Percentiles rank a stretch among this genome's conserved stretches.
These are phyloP conservation scores for Ashbya aceris DNA, from an alignment of 1,139 yeast species.

Conservation along the genomic window DNA sequence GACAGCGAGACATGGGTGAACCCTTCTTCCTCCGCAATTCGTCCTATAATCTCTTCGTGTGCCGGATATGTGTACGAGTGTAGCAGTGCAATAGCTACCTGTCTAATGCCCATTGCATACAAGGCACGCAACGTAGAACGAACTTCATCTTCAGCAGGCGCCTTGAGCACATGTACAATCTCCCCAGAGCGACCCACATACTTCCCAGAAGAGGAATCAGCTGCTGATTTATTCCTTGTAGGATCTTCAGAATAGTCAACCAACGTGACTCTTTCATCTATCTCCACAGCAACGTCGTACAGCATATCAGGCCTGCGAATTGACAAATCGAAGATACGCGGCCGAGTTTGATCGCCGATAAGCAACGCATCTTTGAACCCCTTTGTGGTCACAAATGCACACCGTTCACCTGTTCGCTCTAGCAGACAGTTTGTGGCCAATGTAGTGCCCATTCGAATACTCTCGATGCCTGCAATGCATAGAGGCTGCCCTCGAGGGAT, in stretches of 20 bases:
- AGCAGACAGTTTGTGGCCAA: constrained; percentile 69
- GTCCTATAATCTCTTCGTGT: constrained; percentile 52
- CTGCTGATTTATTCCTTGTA: constrained; percentile 24
- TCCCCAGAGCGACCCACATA: constrained; percentile 59
- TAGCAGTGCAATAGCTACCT: constrained; percentile 58
- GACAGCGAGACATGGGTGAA: constrained; percentile 58
- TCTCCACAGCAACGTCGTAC: constrained; percentile 51
- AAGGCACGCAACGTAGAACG: constrained; percentile 34
- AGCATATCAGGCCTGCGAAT: constrained; percentile 51
- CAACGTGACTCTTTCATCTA: constrained; percentile 64
- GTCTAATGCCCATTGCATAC: constrained; percentile 47
- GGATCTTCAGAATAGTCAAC: constrained; percentile 62
- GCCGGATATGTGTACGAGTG: constrained; percentile 64
- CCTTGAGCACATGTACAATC: constrained; percentile 43
- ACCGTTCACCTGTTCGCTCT: constrained; percentile 45
- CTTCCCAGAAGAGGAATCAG: constrained; percentile 23
- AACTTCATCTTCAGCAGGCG: constrained; percentile 38
- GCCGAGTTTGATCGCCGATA: constrained; percentile 70
- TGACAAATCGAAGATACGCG: constrained; percentile 49
- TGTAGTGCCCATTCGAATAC: constrained; percentile 71
- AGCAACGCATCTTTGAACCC: constrained; percentile 49
- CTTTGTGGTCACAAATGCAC: constrained; percentile 42
- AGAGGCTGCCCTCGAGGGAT: constrained; percentile 45
- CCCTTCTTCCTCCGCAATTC: constrained; percentile 50
- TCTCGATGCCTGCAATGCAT: constrained; percentile 42